These are phyloP conservation scores for Thermomyces lanuginosus DNA, from an alignment of 2,329 filamentous ascomycete species.

Conservation along the genomic window DNA sequence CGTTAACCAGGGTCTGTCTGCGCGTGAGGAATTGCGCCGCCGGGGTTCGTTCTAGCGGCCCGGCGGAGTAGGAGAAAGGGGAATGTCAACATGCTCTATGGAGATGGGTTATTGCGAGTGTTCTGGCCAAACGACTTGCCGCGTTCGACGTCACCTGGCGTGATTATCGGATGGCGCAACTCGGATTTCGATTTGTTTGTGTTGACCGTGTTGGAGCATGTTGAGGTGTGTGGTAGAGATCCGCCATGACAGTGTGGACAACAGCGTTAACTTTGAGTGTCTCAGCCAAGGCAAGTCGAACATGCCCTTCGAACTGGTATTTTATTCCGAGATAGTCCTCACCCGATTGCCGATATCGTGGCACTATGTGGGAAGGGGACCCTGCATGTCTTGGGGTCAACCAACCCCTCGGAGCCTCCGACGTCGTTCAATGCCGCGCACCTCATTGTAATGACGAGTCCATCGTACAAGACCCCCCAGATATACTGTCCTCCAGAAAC, in stretches of 20 bases:
- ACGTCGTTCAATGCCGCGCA: slow-evolving; percentile 48
- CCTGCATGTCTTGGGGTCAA: slow-evolving; percentile 71
- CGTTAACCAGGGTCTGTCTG: slow-evolving; percentile 66
- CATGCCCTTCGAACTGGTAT: slow-evolving; percentile 71
- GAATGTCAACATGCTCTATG: slow-evolving; percentile 46
- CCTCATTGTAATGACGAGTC: slow-evolving; percentile 44
- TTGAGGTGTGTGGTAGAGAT: slow-evolving; percentile 48
- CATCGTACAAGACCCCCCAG: slow-evolving; percentile 43
- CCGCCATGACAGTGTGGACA: background rate
- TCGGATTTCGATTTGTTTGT: slow-evolving; percentile 82
- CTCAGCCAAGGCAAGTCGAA: slow-evolving; percentile 64
- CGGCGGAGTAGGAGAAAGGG: slow-evolving; percentile 2
- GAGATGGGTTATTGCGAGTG: slow-evolving; percentile 84
- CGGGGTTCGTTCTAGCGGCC: slow-evolving; percentile 74
- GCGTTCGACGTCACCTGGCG: slow-evolving; percentile 55
- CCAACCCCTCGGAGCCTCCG: slow-evolving; percentile 45
- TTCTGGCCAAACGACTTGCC: slow-evolving; percentile 90
- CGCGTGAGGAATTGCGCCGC: slow-evolving; percentile 83
- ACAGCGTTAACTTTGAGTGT: background rate
- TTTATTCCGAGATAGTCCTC: slow-evolving; percentile 64
- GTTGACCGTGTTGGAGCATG: slow-evolving; percentile 73
- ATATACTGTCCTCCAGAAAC: slow-evolving; percentile 52
- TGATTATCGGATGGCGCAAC: slow-evolving; percentile 92
- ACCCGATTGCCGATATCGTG: slow-evolving; percentile 65
- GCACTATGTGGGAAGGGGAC: slow-evolving; percentile 66